Base-by-base conservation (phyloP, 1,139 yeast species). In the Protomyces macrosporus region DNA sequence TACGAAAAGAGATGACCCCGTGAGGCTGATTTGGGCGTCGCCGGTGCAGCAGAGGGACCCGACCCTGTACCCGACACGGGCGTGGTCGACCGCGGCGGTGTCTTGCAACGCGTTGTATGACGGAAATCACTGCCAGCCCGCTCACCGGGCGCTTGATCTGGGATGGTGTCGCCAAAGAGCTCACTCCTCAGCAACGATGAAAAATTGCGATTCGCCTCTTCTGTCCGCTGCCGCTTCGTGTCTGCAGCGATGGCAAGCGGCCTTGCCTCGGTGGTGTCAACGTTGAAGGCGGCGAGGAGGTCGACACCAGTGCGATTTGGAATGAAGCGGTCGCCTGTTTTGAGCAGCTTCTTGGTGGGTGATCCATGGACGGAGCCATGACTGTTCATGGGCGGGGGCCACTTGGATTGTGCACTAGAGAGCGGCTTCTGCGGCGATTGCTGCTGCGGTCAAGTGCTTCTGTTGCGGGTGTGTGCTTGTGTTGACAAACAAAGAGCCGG, bases 251-350 rank as follows among this genome's bases (percentile, higher is more conserved):
- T 77, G 69, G 58, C 65, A 60, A 30, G 59, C 40, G 45, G 64
- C 65, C 14, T 68, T 57, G 30, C 65, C 65, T 51, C 67, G 60
- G 55, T 67, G 42, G 48, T 68, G 56, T 45, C 68, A 63, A 68
- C 65, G 72, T 88, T 80, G 79, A 88, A 84, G 0, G 97, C 97
- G 0, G 97, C 91, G 71, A 90, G 95, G 14, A 91, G 77, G 71
- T 90, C 95, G 48, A 90, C 83, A 0, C 96, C 97, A 87, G 85
- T 65, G 32, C 98, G 76, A 67, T 83, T 84, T 6, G 98, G 98
- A 52, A 93, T 88, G 74, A 85, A 90, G 64, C 98, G 76, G 73
- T 91, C 98, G 66, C 89, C 85, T 23, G 81, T 76, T 5, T 80
- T 72, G 35, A 58, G 50, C 45, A 52, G 52, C 56, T 58, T 58